These are phyloP conservation scores for Globisporangium yorkense DNA, from an alignment of 352 stramenopile species.

Conservation along the genomic window DNA sequence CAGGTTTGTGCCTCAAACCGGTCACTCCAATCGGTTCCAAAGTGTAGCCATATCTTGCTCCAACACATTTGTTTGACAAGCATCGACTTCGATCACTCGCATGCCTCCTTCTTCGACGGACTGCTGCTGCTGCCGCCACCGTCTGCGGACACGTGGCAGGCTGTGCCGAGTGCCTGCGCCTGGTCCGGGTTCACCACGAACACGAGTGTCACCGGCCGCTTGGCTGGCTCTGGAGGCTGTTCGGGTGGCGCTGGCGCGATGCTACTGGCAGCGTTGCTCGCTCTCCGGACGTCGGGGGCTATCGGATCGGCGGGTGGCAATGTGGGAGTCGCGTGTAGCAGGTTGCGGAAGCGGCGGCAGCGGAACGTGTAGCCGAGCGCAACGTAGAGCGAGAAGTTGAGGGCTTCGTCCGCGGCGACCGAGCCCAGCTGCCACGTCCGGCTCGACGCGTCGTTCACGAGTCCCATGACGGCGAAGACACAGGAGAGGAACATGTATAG, in stretches of 20 bases:
- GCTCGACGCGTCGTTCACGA: constrained; percentile 34
- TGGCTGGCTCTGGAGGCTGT: not conserved
- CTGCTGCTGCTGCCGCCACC: no score
- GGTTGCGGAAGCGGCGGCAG: constrained; percentile 46
- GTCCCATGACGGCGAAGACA: constrained; percentile 30
- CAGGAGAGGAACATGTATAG: constrained; percentile 53
- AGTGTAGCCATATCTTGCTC: no score
- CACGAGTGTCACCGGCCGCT: constrained; percentile 19
- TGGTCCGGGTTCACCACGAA: constrained; percentile 40
- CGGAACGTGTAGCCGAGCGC: constrained; percentile 51
- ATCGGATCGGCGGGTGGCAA: not conserved
- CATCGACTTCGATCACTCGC: no score
- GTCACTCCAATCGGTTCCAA: no score
- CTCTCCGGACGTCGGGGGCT: not conserved
- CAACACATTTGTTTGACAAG: no score
- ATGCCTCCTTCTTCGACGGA: no score
- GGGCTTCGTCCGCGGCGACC: constrained; percentile 27
- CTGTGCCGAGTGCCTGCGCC: constrained; percentile 25
- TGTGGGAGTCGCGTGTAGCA: constrained; percentile 22
- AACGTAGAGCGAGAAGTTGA: constrained; percentile 37
- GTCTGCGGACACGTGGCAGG: constrained; percentile 5
- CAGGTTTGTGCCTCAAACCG: no score
- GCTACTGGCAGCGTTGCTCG: not conserved
- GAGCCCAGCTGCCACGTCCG: constrained; percentile 28
- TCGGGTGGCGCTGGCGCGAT: constrained; percentile 2